A percentile compares a stretch with the other conserved stretches of the same genome.
Conservation (phyloP, 2,329 filamentous ascomycete species). For the Leptographium radiaticola region DNA sequence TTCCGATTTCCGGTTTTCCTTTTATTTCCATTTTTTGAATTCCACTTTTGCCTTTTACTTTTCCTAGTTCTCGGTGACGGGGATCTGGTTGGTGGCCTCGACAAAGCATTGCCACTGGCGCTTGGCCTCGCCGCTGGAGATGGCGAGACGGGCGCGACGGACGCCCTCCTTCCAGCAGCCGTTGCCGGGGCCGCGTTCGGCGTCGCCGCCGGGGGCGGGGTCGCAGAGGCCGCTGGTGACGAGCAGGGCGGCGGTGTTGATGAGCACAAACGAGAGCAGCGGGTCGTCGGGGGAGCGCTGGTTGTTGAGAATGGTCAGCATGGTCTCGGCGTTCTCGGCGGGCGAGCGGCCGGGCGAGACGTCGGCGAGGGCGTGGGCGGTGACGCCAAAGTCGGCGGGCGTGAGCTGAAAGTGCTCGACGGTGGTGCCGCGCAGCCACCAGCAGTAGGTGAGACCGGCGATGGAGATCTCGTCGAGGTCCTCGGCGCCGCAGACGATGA, state of each 20-base stretch:
- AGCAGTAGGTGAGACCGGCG: slow-evolving; percentile 78
- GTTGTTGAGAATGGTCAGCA: slow-evolving; percentile 63
- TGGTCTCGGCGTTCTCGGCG: slow-evolving; percentile 72
- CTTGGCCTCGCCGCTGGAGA: slow-evolving; percentile 77
- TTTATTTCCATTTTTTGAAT: no score
- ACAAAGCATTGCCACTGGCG: slow-evolving; percentile 75
- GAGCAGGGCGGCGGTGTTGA: slow-evolving; percentile 83
- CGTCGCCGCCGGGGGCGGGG: slow-evolving; percentile 52
- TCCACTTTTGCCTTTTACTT: no score
- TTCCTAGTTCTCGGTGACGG: not conserved
- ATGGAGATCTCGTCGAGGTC: slow-evolving; percentile 93
- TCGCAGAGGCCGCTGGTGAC: slow-evolving; percentile 82
- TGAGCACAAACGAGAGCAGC: slow-evolving; percentile 82
- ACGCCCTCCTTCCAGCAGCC: slow-evolving; percentile 93
- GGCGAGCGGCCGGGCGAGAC: slow-evolving; percentile 81
- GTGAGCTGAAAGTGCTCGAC: slow-evolving; percentile 67
- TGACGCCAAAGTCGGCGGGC: slow-evolving; percentile 79
- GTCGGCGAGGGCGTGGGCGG: slow-evolving; percentile 55
- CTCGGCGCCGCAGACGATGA: slow-evolving; percentile 83
- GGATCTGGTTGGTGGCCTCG: slow-evolving; percentile 52
- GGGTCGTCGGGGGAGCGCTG: slow-evolving; percentile 65
- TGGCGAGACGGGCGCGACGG: slow-evolving; percentile 72
- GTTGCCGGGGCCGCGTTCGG: slow-evolving; percentile 71
- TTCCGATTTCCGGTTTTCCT: no score
- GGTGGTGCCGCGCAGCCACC: slow-evolving; percentile 50